Percentiles rank a stretch among this genome's conserved stretches.
Evolutionary conservation across 225 moss, liverwort and hornwort genomes (phyloP).

Genomic region (Thuidium tamariscinum): DNA sequence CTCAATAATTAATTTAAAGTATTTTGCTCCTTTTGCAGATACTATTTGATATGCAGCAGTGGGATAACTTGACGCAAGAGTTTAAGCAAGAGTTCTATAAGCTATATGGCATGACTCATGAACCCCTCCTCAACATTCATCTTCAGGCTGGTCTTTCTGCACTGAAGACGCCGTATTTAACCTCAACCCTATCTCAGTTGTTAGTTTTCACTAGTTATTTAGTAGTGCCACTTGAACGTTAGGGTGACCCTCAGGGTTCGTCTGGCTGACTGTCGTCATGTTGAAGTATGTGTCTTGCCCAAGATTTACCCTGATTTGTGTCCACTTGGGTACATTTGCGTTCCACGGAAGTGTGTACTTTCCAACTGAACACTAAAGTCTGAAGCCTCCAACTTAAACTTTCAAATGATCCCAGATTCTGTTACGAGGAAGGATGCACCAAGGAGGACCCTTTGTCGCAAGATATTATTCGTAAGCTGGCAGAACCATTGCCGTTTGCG

Average conservation of each 20-base stretch:
- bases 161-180: constrained; percentile 87
- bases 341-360: background rate
- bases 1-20: background rate
- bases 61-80: constrained; percentile 92
- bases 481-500: constrained; percentile 88
- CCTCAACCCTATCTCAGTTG: background rate
- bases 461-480: constrained; percentile 76
- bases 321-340: background rate
- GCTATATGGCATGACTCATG: constrained; percentile 95
- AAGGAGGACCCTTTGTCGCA: constrained; percentile 98
- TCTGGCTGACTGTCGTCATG: background rate
- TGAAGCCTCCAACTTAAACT: background rate
- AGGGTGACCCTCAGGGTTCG: background rate
- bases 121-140: constrained; percentile 94
- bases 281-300: background rate
- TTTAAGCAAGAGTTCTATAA: constrained; percentile 99
- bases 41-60: constrained; percentile 88
- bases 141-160: constrained; percentile 98
- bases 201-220: background rate
- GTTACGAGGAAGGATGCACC: constrained; percentile 95
- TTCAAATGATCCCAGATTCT: constrained; percentile 39
- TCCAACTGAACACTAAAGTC: background rate
- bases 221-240: background rate
- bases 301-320: background rate
- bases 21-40: constrained; percentile 42